These are phyloP conservation scores for Neoboletus brunneissimus DNA, from an alignment of 768 basidiomycete genomes.

Conservation along the genomic window DNA sequence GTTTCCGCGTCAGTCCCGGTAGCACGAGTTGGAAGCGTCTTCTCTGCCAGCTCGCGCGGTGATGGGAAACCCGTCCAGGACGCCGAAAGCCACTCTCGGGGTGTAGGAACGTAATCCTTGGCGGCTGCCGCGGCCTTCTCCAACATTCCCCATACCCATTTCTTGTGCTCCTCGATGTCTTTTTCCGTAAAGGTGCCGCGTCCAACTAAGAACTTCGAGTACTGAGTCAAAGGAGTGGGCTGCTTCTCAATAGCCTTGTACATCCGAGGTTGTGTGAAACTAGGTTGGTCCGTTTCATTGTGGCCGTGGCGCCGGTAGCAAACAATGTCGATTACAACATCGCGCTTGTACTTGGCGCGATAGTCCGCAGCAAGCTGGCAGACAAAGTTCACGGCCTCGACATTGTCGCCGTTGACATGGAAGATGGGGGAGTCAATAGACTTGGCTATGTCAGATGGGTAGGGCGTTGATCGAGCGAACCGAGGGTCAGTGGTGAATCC, in stretches of 20 bases:
- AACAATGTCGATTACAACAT: conserved; percentile 97
- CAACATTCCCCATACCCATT: conserved; percentile 99
- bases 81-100: conserved; percentile 96
- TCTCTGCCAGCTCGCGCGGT: conserved; percentile 91
- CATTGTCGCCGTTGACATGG: conserved; percentile 99
- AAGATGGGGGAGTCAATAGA: conserved; percentile 98
- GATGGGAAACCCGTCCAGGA: conserved; percentile 99
- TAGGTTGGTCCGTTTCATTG: conserved; percentile 98
- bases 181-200: conserved; percentile 93
- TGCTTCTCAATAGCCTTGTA: conserved; percentile 96
- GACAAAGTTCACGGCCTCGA: conserved; percentile 97
- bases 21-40: conserved; percentile 83
- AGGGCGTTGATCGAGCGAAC: conserved; percentile 95
- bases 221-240: conserved; percentile 86
- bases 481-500: conserved; percentile 99
- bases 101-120: conserved; percentile 93
- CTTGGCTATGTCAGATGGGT: conserved; percentile 97
- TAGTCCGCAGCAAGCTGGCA: conserved; percentile 98
- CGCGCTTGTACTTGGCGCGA: conserved; percentile 97
- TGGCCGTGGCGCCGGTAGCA: conserved; percentile 99
- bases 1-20: conserved; percentile 78
- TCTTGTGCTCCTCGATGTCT: conserved; percentile 97
- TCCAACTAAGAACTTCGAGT: conserved; percentile 85
- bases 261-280: conserved; percentile 98
- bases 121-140: conserved; percentile 92